phyloP scores from a whole-genome alignment of 495 filamentous ascomycete species.

The Hypoxylon cercidicola region DNA sequence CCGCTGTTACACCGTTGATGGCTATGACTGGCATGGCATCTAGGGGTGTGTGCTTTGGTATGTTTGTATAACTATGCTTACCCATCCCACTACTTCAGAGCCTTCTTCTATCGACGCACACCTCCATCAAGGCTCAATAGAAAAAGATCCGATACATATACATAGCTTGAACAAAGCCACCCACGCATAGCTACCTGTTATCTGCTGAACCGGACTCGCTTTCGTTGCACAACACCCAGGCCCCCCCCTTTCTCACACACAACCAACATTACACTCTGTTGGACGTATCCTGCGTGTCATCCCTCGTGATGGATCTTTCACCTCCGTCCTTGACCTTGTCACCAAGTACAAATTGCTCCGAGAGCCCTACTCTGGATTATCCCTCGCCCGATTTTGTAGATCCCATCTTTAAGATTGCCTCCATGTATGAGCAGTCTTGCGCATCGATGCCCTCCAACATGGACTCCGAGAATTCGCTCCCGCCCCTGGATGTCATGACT shows the following conservation, averaged over 20 bases:
- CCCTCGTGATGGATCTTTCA: constrained; percentile 57
- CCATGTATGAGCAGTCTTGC: constrained; percentile 56
- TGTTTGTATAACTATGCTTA: constrained; percentile 43
- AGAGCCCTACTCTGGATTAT: constrained; percentile 59
- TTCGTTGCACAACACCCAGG: constrained; percentile 29
- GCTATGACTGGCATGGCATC: constrained; percentile 21
- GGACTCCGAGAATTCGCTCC: constrained; percentile 54
- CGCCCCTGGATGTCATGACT: constrained; percentile 56
- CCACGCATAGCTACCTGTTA: constrained; percentile 16
- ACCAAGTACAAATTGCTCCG: constrained; percentile 60
- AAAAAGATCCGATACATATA: constrained; percentile 4
- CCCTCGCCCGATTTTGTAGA: constrained; percentile 56
- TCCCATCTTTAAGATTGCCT: constrained; percentile 59
- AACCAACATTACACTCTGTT: constrained; percentile 36
- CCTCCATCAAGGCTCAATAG: constrained; percentile 29
- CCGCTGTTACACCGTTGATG: constrained; percentile 31
- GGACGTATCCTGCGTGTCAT: constrained; percentile 39
- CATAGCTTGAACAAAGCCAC: constrained; percentile 30
- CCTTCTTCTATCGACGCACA: constrained; percentile 39
- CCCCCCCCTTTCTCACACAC: constrained; percentile 20
- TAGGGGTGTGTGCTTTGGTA: constrained; percentile 31
- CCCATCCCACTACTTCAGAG: constrained; percentile 35
- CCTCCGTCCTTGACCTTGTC: constrained; percentile 61
- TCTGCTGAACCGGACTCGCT: constrained; percentile 16
- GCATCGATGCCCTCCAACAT: constrained; percentile 51